These are phyloP conservation scores for Pseudocercospora musae DNA, from an alignment of 2,329 filamentous ascomycete species.

Conservation along the genomic window DNA sequence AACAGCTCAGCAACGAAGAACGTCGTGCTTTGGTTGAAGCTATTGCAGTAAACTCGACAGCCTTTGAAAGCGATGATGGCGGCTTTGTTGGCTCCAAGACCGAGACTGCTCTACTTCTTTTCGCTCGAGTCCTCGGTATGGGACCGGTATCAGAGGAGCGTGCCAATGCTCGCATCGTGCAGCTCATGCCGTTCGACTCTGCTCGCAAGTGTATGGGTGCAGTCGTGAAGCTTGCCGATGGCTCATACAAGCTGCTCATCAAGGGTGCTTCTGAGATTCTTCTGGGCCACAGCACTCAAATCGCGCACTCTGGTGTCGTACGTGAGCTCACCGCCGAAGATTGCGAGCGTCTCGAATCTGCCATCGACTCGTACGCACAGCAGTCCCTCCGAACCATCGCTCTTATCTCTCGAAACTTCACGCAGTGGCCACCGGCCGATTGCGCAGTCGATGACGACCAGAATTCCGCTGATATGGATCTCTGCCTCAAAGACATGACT, in stretches of 20 bases:
- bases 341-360: conserved; percentile 56
- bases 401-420: conserved; percentile 76
- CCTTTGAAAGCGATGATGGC: conserved; percentile 64
- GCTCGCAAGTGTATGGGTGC: conserved; percentile 67
- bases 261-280: conserved; percentile 53
- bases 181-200: conserved; percentile 61
- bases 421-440: conserved; percentile 68
- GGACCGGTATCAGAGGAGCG: conserved; percentile 59
- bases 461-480: conserved; percentile 64
- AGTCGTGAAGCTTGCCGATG: conserved; percentile 53
- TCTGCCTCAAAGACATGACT: conserved; percentile 67
- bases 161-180: conserved; percentile 56
- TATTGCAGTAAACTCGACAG: conserved; percentile 65
- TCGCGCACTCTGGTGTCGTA: conserved; percentile 59
- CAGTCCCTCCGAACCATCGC: conserved; percentile 81
- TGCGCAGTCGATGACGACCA: conserved; percentile 59
- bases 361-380: conserved; percentile 75
- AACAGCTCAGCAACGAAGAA: conserved; percentile 50
- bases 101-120: conserved; percentile 69
- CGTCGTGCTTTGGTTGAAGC: conserved; percentile 59
- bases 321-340: conserved; percentile 49
- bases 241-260: conserved; percentile 54
- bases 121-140: conserved; percentile 64
- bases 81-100: conserved; percentile 76
- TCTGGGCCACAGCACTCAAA: conserved; percentile 46